phyloP scores from a whole-genome alignment of 306 rosid genomes.

The Abrus pulchellus region DNA sequence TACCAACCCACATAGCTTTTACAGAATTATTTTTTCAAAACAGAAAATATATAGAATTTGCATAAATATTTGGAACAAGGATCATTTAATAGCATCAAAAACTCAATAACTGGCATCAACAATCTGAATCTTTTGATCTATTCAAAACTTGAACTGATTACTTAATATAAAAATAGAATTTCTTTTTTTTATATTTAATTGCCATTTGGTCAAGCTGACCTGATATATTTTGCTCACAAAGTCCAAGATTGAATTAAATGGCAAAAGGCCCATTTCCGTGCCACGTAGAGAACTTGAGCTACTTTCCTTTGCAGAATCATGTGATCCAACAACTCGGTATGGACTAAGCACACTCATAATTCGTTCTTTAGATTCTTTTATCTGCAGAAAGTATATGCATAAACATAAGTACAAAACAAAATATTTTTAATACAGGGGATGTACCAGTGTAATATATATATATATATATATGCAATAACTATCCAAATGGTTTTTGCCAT shows the following conservation, averaged over 20 bases:
- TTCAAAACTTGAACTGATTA: constrained; percentile 15
- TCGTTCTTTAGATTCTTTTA: constrained; percentile 93
- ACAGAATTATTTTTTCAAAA: constrained; percentile 3
- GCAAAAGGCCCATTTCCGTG: constrained; percentile 58
- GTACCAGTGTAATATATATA: constrained; percentile 9
- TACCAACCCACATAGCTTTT: constrained; percentile 18
- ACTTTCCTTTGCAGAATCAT: constrained; percentile 69
- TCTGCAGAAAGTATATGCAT: constrained; percentile 60
- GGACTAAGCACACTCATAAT: constrained; percentile 86
- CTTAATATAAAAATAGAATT: constrained; percentile 13
- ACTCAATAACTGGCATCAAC: constrained; percentile 3
- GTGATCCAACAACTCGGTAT: constrained; percentile 72
- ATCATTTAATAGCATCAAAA: constrained; percentile 17
- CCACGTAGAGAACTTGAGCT: constrained; percentile 63
- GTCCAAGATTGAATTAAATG: constrained; percentile 91
- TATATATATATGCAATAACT: constrained; percentile 20
- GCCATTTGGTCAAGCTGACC: constrained; percentile 61
- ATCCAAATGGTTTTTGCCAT: neutral
- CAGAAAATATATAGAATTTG: constrained; percentile 12
- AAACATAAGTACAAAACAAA: constrained; percentile 1
- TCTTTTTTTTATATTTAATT: neutral
- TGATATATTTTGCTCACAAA: constrained; percentile 92
- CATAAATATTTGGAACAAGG: constrained; percentile 20
- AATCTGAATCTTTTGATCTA: constrained; percentile 33
- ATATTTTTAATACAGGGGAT: neutral